Evolutionary conservation across 495 filamentous ascomycete species (phyloP).

Genomic region (Penicillium diatomitis): DNA sequence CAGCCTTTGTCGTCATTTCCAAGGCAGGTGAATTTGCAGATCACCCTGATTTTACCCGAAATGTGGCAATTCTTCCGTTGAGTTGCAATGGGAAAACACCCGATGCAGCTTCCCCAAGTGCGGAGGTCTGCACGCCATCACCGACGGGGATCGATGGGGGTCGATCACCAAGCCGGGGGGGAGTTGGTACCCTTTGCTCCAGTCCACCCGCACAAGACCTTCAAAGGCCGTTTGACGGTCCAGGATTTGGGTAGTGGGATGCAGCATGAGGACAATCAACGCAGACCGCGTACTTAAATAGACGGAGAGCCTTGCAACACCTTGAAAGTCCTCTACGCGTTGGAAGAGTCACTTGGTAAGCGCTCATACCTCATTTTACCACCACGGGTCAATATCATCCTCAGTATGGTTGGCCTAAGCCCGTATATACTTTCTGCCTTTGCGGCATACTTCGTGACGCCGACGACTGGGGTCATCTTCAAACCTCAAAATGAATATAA

Average conservation of each 20-base stretch:
- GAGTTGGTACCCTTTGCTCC: not conserved
- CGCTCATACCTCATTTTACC: too few relatives aligned
- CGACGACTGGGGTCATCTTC: constrained; percentile 7
- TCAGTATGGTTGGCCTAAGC: not conserved
- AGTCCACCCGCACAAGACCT: not conserved
- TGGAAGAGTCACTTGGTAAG: too few relatives aligned
- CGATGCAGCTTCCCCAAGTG: not conserved
- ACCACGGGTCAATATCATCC: too few relatives aligned
- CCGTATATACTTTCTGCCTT: not conserved
- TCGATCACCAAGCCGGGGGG: too few relatives aligned
- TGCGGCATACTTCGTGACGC: not conserved
- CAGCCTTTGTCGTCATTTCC: constrained; percentile 1
- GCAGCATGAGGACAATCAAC: too few relatives aligned
- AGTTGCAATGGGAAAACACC: constrained; percentile 2
- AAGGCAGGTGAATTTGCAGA: not conserved
- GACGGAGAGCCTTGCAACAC: too few relatives aligned
- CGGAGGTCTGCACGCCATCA: too few relatives aligned
- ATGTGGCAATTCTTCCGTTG: not conserved
- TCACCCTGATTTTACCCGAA: constrained; percentile 3
- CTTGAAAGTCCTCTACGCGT: too few relatives aligned
- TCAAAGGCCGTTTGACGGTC: too few relatives aligned
- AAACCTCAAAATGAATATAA: constrained; percentile 19
- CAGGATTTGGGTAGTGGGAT: too few relatives aligned
- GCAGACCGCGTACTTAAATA: too few relatives aligned
- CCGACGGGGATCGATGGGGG: not conserved